Conservation (phyloP, 345 rosid genomes). For the Hevea brasiliensis region DNA sequence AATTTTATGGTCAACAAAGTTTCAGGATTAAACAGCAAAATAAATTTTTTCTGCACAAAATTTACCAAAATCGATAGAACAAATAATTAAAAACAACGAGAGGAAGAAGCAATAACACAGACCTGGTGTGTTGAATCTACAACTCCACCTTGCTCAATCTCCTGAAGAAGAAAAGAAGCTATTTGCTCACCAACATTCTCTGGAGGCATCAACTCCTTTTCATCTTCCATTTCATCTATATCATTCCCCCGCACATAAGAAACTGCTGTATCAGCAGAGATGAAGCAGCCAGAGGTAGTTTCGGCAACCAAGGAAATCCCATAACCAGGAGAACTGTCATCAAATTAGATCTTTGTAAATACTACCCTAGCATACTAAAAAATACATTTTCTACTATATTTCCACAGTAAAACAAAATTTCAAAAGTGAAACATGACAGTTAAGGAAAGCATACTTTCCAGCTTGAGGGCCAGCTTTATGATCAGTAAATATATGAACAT, state of each 20-base stretch:
- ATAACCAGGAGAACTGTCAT: conserved; percentile 85
- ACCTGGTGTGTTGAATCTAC: conserved; percentile 97
- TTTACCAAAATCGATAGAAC: background rate
- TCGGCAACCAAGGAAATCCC: conserved; percentile 93
- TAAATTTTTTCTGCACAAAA: background rate
- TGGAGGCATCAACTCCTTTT: conserved; percentile 60
- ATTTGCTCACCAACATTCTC: conserved; percentile 75
- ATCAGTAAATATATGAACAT: conserved; percentile 76
- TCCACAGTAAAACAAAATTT: background rate
- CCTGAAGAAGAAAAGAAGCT: conserved; percentile 82
- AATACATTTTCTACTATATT: background rate
- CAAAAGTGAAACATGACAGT: background rate
- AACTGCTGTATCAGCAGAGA: conserved; percentile 73
- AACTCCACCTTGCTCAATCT: conserved; percentile 92
- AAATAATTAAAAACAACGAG: background rate
- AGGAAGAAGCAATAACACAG: conserved; percentile 16
- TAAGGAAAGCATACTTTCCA: conserved; percentile 71
- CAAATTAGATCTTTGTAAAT: conserved; percentile 16
- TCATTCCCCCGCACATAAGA: conserved; percentile 47
- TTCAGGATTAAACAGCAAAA: background rate
- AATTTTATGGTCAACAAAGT: background rate
- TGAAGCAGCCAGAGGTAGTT: conserved; percentile 79
- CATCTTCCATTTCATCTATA: conserved; percentile 52
- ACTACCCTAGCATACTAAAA: background rate
- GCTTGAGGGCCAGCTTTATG: conserved; percentile 71